These are phyloP conservation scores for Sporothrix pseudoabietina DNA, from an alignment of 2,329 filamentous ascomycete species.

Conservation along the genomic window DNA sequence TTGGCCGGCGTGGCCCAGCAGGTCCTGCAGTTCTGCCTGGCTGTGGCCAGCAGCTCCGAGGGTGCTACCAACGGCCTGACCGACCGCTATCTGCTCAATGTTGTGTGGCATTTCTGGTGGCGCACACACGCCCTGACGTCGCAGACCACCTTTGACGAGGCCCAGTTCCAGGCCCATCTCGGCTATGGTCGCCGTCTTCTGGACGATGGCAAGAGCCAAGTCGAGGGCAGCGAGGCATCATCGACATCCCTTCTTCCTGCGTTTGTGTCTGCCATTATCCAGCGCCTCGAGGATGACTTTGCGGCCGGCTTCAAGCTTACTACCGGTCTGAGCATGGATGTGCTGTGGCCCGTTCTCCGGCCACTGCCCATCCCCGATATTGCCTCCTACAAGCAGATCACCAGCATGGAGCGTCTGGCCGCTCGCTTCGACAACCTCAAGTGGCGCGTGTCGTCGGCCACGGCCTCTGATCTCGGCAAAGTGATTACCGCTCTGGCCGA, in stretches of 20 bases:
- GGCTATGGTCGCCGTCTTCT: conserved; percentile 50
- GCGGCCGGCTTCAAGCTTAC: conserved; percentile 69
- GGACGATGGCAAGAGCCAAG: neutral
- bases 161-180: conserved; percentile 65
- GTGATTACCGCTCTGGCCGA: conserved; percentile 58
- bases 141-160: conserved; percentile 58
- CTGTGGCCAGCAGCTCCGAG: neutral
- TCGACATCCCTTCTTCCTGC: conserved; percentile 34
- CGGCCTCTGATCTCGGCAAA: conserved; percentile 54
- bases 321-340: conserved; percentile 78
- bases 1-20: conserved; percentile 48
- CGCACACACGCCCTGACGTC: conserved; percentile 55
- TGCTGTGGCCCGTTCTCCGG: conserved; percentile 72
- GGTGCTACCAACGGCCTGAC: neutral
- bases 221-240: neutral
- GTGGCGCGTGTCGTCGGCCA: conserved; percentile 57
- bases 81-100: conserved; percentile 41
- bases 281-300: conserved; percentile 59
- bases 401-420: conserved; percentile 59
- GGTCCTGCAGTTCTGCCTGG: conserved; percentile 37
- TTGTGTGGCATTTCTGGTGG: conserved; percentile 57
- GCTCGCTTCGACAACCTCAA: conserved; percentile 61
- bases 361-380: conserved; percentile 59
- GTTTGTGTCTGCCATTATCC: conserved; percentile 47
- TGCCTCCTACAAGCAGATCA: conserved; percentile 49